phyloP scores from a whole-genome alignment of 2,329 filamentous ascomycete genomes.

The Penicillium sumatraense region DNA sequence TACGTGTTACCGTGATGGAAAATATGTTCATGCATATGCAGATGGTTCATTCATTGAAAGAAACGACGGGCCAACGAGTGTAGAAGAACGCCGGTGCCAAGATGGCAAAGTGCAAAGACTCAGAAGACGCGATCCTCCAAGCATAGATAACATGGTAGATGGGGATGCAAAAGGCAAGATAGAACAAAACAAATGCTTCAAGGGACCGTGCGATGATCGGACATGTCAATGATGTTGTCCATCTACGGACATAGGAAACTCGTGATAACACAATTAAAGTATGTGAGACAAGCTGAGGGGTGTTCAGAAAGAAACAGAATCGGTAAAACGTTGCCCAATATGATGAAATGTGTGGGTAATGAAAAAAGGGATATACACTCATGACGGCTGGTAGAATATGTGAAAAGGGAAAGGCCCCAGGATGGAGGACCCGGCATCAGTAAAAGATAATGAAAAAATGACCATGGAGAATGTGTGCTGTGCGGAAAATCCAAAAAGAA shows the following conservation, averaged over 20 bases:
- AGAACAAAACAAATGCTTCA: conserved; percentile 22
- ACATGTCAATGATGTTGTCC: conserved; percentile 25
- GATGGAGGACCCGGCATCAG: conserved; percentile 6
- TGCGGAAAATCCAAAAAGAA: conserved; percentile 20
- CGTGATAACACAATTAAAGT: conserved; percentile 32
- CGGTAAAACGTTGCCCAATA: conserved; percentile 10
- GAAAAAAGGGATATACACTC: conserved; percentile 29
- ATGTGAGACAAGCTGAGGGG: conserved; percentile 15
- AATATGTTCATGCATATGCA: conserved; percentile 12
- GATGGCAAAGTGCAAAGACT: conserved; percentile 28
- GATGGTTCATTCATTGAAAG: conserved; percentile 18
- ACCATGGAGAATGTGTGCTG: conserved; percentile 11
- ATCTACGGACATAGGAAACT: conserved; percentile 42
- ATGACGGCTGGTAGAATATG: conserved; percentile 19
- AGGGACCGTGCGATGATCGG: conserved; percentile 17
- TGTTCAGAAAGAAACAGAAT: conserved; percentile 11
- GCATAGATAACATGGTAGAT: conserved; percentile 26
- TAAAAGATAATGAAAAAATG: conserved; percentile 13
- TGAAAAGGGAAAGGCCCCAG: conserved; percentile 8
- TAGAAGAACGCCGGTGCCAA: conserved; percentile 28
- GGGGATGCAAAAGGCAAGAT: conserved; percentile 20
- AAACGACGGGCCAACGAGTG: conserved; percentile 20
- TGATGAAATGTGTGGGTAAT: conserved; percentile 8
- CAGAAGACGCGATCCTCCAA: conserved; percentile 22
- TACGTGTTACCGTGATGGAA: neutral